These are phyloP conservation scores for sunflower (Helianthus annuus) DNA, from an alignment of 129 eudicot genomes.

Conservation along the genomic window HanXRQr2.0-SUNRISE NC_035448.2:61984201-61984700, in stretches of 20 bases:
- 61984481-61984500: constrained; percentile 49
- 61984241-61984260: too few relatives aligned
- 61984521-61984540: constrained; percentile 72
- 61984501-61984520: constrained; percentile 78
- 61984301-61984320: too few relatives aligned
- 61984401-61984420: background rate
- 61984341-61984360: background rate
- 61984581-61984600: constrained; percentile 74
- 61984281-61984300: too few relatives aligned
- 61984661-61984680: constrained; percentile 76
- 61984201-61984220: too few relatives aligned
- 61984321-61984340: background rate
- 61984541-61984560: constrained; percentile 69
- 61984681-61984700: constrained; percentile 58
- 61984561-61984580: constrained; percentile 68
- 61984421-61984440: background rate
- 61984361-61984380: background rate
- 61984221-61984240: too few relatives aligned
- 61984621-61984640: constrained; percentile 59
- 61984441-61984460: background rate
- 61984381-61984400: background rate
- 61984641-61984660: constrained; percentile 66
- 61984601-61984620: constrained; percentile 73
- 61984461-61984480: constrained; percentile 48
- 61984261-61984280: too few relatives aligned